phyloP scores from a whole-genome alignment of 768 basidiomycete genomes.

The Termitomyces sp. region DNA sequence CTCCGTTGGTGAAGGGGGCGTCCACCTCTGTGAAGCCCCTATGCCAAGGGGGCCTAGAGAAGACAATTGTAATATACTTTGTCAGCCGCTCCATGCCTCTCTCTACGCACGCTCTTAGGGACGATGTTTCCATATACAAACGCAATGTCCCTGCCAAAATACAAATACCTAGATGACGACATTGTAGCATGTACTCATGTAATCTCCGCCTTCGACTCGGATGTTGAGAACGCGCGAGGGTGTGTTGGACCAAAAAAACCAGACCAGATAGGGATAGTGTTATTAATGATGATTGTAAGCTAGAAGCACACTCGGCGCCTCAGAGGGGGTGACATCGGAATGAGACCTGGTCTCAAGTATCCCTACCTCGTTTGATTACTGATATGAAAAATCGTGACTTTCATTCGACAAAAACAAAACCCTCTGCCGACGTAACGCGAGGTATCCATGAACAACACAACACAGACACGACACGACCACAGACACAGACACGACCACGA shows the following conservation, averaged over 20 bases:
- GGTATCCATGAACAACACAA: too few relatives aligned
- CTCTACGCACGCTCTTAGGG: not conserved
- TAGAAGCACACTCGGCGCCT: not conserved
- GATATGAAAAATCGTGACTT: not conserved
- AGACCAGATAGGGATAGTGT: not conserved
- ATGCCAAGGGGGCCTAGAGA: slow-evolving; percentile 4
- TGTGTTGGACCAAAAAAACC: not conserved
- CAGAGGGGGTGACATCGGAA: not conserved
- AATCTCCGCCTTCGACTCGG: slow-evolving; percentile 10
- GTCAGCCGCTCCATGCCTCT: slow-evolving; percentile 5
- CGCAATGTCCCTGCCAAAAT: too few relatives aligned
- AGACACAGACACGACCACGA: too few relatives aligned
- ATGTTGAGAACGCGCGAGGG: too few relatives aligned
- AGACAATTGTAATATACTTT: slow-evolving; percentile 1
- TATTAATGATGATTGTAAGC: not conserved
- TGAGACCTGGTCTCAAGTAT: not conserved
- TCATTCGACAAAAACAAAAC: too few relatives aligned
- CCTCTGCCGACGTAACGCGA: too few relatives aligned
- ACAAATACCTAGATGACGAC: slow-evolving; percentile 9
- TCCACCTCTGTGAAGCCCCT: not conserved
- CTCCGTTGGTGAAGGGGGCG: slow-evolving; percentile 10
- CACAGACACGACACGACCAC: too few relatives aligned
- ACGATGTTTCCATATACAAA: slow-evolving; percentile 11
- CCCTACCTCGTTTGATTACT: not conserved
- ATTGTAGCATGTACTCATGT: not conserved